Percentiles rank a stretch among this genome's conserved stretches.
Conservation (phyloP, 345 rosid genomes). For the Aquilaria yunnanensis region DNA sequence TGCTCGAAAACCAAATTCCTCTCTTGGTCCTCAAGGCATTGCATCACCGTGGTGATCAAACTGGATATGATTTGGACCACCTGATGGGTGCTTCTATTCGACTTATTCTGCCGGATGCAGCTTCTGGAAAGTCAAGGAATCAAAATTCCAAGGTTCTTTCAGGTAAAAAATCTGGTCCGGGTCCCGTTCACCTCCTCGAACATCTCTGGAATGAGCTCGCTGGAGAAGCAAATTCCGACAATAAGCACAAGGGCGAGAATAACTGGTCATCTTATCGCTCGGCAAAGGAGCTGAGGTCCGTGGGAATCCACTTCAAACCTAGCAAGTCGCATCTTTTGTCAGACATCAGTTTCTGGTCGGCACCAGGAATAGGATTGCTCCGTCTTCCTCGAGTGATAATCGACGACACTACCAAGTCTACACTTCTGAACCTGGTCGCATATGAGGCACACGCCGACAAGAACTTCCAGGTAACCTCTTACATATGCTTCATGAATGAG, state of each 20-base stretch:
- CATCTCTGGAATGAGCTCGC: neutral
- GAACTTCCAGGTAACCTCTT: constrained; percentile 11
- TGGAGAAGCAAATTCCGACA: no score
- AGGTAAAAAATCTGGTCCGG: neutral
- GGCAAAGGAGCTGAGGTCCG: constrained; percentile 11
- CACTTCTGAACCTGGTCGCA: constrained; percentile 18
- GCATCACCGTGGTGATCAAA: neutral
- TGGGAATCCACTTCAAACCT: neutral
- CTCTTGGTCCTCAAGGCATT: constrained; percentile 7
- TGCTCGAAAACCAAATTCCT: constrained; percentile 28
- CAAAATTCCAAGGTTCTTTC: neutral
- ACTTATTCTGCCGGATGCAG: neutral
- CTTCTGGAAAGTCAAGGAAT: neutral
- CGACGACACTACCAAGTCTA: constrained; percentile 3
- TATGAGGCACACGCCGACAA: constrained; percentile 12
- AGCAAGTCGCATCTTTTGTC: neutral
- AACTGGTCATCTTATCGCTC: neutral
- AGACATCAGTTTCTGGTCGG: neutral
- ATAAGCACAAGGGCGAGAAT: neutral
- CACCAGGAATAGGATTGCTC: neutral
- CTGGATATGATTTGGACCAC: neutral
- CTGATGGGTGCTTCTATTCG: neutral
- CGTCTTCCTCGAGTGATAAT: constrained; percentile 7
- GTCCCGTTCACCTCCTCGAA: constrained; percentile 16
- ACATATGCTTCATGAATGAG: constrained; percentile 6